Base-by-base conservation (phyloP, 2,329 filamentous ascomycete genomes). In the Fusarium denticulatum region DNA sequence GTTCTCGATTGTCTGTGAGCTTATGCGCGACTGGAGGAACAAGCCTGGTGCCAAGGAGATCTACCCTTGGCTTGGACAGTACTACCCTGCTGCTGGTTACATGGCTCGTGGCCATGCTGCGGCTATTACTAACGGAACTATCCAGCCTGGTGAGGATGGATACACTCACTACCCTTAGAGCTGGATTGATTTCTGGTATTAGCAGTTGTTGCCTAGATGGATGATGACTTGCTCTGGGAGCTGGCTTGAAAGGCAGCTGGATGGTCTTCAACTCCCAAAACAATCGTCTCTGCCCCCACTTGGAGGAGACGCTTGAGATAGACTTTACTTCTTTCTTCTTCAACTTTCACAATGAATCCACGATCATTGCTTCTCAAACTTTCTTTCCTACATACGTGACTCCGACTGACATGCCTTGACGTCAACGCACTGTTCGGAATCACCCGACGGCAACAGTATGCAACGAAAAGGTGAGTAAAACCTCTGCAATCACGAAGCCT, bases 1-100 rank as follows among this genome's bases (percentile, higher is more conserved):
- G 66, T 93, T 93, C 75, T 85, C 86, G 32, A 91, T 94, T 67
- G 83, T 91, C 22, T 88, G 88, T 77, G 91, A 93, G 74, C 82
- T 94, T 60, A 93, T 93, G 91, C 86, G 91, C 39, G 91, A 93
- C 79, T 93, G 91, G 91, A 85, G 91, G 50, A 83, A 84, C 70
- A 83, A 79, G 0, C 86, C 87, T 14, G 89, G 89, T 40, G 82
- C 87, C 32, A 76, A 80, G 37, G 85, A 91, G 82, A 79, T 94
- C 8, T 82, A 93, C 66, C 90, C 91, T 18, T 92, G 86, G 81
- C 82, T 94, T 57, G 90, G 92, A 79, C 84, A 84, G 81, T 92
- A 91, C 77, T 84, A 89, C 78, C 91, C 92, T 5, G 88, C 86
- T 34, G 93, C 93, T 79, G 91, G 89, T 3, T 86, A 88, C 78